Evolutionary conservation across 208 protist genomes (phyloP), one percentile per base, ranked within the genome.

Genomic region (Jaenimonas drosophilae): DNA sequence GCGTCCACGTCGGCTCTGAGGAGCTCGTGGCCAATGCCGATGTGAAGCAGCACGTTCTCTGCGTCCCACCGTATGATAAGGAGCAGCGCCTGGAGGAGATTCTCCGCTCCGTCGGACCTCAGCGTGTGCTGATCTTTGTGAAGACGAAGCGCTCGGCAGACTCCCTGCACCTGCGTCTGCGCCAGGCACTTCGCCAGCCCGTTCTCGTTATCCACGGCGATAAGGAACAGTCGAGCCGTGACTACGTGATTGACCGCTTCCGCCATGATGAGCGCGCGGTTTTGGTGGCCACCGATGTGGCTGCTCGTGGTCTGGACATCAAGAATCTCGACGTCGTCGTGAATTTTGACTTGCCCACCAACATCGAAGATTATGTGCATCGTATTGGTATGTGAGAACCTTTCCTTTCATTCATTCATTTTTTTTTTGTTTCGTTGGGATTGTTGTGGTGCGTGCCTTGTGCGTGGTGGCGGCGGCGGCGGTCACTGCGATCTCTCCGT

Each of bases 291-390:
- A 96, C 94, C 27, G 90, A 96, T 44, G 91, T 97, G 5, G 94
- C 94, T 3, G 76, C 83, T 9, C 75, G 94, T 54, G 93, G 93
- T 1, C 58, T 99, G 17, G 98, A 99, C 59, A 98, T 99, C 62
- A 93, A 94, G 29, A 71, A 98, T 54, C 81, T 99, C 34, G 89
- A 97, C 64, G 96, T 99, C 52, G 97, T 99, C 7, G 96, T 99
- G 51, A 99, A 99, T 62, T 98, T 94, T 64, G 97, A 99, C 60
- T 97, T 99, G 90, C 97, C 97, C 7, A 86, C 96, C 24, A 96
- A 98, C 51, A 97, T 99, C 67, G 97, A 99, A 69, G 86, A 96
- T 64, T 98, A 99, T 70, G 75, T 98, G 63, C 97, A 99, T 74
- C 83, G 97, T 75, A 98, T 99, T 80, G 96, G 97, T 83, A 84